Evolutionary conservation across 768 basidiomycete species (phyloP), one percentile per base, ranked within the genome.

Genomic region (Boletus rubroflammeus): DNA sequence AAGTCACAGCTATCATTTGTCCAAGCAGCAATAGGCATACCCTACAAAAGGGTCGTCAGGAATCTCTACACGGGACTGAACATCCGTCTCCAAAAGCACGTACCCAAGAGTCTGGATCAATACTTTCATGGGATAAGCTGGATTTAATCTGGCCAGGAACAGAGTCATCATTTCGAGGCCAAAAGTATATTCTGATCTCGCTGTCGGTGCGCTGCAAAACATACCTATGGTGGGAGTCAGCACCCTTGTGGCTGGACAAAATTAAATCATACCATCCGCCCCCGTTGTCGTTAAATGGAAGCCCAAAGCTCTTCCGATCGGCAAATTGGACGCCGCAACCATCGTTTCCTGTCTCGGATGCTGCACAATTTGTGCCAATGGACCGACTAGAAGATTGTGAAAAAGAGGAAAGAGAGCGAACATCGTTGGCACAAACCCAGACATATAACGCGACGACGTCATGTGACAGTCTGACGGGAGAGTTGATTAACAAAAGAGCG

Each of bases 141-240:
- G 17, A 54, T 14, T 42, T 41, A 4, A 73, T 60, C 28, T 71
- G 67, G 5, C 3, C 15, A 6, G 70, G 73, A 28, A 67, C 67
- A 19, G 34, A 52, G 7, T 6, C 26, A 28, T 59, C 64, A 26
- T 59, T 55, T 31, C 77, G 66, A 19, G 73, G 59, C 78, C 78
- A 81, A 61, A 76, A 79, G 66, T 73, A 80, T 14, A 78, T 58
- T 44, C 72, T 73, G 44, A 80, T 73, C 35, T 68, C 63, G 36
- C 34, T 47, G 26, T 15, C 34, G 17, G 72, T 69, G 21, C 73
- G 71, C 48, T 76, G 70, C 28, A 75, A 38, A n/a, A 73, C 79
- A 60, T 76, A 80, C 73, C 74, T 77, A 17, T 17, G 28, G 31
- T 17, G 25, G 26, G n/a, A 19, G 44, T 67, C 35, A 56, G 57